Evolutionary conservation across 352 stramenopile species (phyloP).

Genomic region (Phytophthora macrochlamydospora): DNA sequence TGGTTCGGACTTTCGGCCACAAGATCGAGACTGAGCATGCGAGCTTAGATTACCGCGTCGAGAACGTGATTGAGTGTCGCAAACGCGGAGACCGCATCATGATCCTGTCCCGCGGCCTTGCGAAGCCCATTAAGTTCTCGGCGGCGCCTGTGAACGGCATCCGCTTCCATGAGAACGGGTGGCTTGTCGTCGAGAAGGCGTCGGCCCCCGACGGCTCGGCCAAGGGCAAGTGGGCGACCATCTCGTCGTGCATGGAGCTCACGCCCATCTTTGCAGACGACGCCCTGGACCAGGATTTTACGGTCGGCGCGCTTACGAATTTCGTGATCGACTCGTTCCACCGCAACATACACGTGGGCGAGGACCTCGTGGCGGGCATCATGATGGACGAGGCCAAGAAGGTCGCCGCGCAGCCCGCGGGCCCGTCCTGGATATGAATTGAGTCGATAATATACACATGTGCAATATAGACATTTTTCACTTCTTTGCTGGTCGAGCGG

Average conservation of each 20-base stretch:
- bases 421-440: constrained; percentile 15
- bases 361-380: constrained; percentile 31
- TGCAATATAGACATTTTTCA: not conserved
- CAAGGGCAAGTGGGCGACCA: constrained; percentile 24
- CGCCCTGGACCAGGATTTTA: constrained; percentile 31
- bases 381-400: constrained; percentile 35
- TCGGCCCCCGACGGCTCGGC: constrained; percentile 10
- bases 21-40: constrained; percentile 40
- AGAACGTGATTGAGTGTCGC: constrained; percentile 41
- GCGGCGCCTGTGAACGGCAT: constrained; percentile 44
- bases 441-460: too few species aligned
- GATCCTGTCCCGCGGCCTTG: constrained; percentile 43
- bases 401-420: constrained; percentile 10
- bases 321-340: constrained; percentile 46
- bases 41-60: constrained; percentile 43
- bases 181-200: constrained; percentile 41
- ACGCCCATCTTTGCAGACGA: constrained; percentile 36
- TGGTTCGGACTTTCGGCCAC: constrained; percentile 33
- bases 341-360: constrained; percentile 34
- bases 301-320: constrained; percentile 33
- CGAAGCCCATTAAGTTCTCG: constrained; percentile 52
- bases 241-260: constrained; percentile 33
- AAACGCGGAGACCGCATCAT: constrained; percentile 46
- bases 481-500: too few species aligned
- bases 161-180: constrained; percentile 50